Conservation (phyloP, 257 asterid genomes). For the Henckelia pumila region DNA sequence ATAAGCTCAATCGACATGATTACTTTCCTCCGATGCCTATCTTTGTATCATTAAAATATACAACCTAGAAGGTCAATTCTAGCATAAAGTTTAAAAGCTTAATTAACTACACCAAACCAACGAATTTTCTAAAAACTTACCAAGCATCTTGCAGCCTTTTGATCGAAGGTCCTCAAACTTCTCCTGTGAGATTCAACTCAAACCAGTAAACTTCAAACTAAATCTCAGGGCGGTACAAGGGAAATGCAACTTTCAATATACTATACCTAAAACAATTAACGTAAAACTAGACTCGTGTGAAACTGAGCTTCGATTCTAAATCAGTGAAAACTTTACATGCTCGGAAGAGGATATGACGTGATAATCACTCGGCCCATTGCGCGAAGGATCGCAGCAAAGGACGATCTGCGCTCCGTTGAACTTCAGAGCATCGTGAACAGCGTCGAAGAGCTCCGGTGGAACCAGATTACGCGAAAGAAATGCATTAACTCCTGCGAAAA, state of each 20-base stretch:
- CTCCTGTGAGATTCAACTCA: slow-evolving; percentile 51
- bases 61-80: slow-evolving; percentile 7
- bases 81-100: slow-evolving; percentile 17
- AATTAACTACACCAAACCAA: background rate
- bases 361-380: slow-evolving; percentile 68
- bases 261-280: background rate
- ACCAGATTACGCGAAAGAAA: slow-evolving; percentile 82
- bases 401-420: slow-evolving; percentile 82
- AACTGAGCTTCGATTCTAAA: too few relatives aligned
- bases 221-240: slow-evolving; percentile 1
- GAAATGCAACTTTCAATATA: slow-evolving; percentile 16
- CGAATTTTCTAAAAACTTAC: slow-evolving; percentile 36
- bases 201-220: slow-evolving; percentile 15
- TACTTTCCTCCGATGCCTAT: background rate
- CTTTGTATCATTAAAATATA: background rate
- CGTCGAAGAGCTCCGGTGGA: slow-evolving; percentile 88
- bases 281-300: too few relatives aligned
- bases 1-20: background rate
- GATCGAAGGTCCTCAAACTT: slow-evolving; percentile 77
- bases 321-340: slow-evolving; percentile 42
- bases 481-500: slow-evolving; percentile 67
- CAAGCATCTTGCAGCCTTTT: slow-evolving; percentile 83
- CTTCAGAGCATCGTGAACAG: slow-evolving; percentile 91
- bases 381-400: slow-evolving; percentile 88
- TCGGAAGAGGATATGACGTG: slow-evolving; percentile 81